Conservation (phyloP, 2,329 filamentous ascomycete genomes). For the Calonectria pauciramosa region DNA sequence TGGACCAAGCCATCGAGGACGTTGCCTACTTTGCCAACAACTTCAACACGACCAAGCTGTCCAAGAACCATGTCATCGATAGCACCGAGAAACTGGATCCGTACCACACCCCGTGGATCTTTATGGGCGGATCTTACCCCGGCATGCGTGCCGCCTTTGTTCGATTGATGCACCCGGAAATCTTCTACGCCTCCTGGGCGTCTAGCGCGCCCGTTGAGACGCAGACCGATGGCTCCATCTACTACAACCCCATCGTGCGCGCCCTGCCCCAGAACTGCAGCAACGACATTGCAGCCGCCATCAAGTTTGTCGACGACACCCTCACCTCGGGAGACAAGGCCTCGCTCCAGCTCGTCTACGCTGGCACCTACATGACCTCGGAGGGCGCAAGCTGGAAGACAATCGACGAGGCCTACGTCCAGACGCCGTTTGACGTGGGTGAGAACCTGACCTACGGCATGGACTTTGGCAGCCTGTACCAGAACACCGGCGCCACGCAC, state of each 20-base stretch:
- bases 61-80: slow-evolving; percentile 54
- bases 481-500: slow-evolving; percentile 14
- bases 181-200: slow-evolving; percentile 65
- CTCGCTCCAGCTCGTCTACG: background rate
- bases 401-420: background rate
- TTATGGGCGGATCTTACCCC: slow-evolving; percentile 65
- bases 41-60: slow-evolving; percentile 51
- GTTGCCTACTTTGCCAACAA: slow-evolving; percentile 48
- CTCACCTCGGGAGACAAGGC: slow-evolving; percentile 9
- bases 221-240: slow-evolving; percentile 61
- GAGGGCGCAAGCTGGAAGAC: background rate
- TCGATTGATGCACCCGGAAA: slow-evolving; percentile 59
- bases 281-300: slow-evolving; percentile 59
- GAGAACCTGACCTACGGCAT: slow-evolving; percentile 24
- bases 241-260: slow-evolving; percentile 61
- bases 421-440: slow-evolving; percentile 13
- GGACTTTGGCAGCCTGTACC: slow-evolving; percentile 18
- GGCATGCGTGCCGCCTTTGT: slow-evolving; percentile 65
- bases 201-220: slow-evolving; percentile 64
- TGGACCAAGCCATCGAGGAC: slow-evolving; percentile 47
- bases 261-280: slow-evolving; percentile 64
- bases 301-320: slow-evolving; percentile 59
- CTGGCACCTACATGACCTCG: background rate
- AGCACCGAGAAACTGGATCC: slow-evolving; percentile 51
- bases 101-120: slow-evolving; percentile 64